A percentile compares a stretch with the other conserved stretches of the same genome.
These are phyloP conservation scores for Porphyrellus sp. DNA, from an alignment of 1,284 basidiomycete genomes.

Conservation along the genomic window DNA sequence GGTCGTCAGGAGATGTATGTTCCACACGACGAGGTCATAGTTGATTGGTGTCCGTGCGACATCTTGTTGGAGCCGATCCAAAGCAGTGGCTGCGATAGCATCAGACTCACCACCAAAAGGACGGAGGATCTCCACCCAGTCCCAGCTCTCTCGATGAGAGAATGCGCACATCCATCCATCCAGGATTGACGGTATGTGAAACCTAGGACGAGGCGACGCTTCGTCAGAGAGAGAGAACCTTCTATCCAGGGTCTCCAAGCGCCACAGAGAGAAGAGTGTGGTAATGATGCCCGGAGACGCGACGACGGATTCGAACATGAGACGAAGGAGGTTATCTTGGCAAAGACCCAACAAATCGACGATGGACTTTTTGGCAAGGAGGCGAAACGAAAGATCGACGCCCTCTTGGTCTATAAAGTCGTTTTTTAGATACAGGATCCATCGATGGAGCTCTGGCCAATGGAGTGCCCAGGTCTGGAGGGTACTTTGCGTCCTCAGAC, in stretches of 20 bases:
- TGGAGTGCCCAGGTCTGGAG: slow-evolving; percentile 11
- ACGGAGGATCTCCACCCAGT: slow-evolving; percentile 28
- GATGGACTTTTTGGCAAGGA: slow-evolving; percentile 21
- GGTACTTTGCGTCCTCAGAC: not conserved
- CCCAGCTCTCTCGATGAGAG: slow-evolving; percentile 25
- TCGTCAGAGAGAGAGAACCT: slow-evolving; percentile 19
- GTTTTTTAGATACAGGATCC: slow-evolving; percentile 30
- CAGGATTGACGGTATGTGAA: slow-evolving; percentile 14
- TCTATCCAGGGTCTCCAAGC: slow-evolving; percentile 22
- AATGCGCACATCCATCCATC: slow-evolving; percentile 33
- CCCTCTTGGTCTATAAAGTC: slow-evolving; percentile 26
- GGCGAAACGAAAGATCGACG: slow-evolving; percentile 25
- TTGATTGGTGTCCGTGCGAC: slow-evolving; percentile 21
- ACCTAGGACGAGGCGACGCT: slow-evolving; percentile 2
- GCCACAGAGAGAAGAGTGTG: slow-evolving; percentile 31
- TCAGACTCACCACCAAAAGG: slow-evolving; percentile 23
- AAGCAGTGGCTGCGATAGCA: slow-evolving; percentile 25
- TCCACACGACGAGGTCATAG: slow-evolving; percentile 32
- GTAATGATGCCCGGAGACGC: slow-evolving; percentile 22
- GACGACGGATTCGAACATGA: slow-evolving; percentile 21
- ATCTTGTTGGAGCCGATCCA: slow-evolving; percentile 29
- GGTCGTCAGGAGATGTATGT: slow-evolving; percentile 30
- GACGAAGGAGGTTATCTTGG: slow-evolving; percentile 11
- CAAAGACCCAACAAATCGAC: slow-evolving; percentile 28
- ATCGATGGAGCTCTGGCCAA: slow-evolving; percentile 22